phyloP scores from a whole-genome alignment of 495 filamentous ascomycete genomes.

The Penicillium mononematosum region DNA sequence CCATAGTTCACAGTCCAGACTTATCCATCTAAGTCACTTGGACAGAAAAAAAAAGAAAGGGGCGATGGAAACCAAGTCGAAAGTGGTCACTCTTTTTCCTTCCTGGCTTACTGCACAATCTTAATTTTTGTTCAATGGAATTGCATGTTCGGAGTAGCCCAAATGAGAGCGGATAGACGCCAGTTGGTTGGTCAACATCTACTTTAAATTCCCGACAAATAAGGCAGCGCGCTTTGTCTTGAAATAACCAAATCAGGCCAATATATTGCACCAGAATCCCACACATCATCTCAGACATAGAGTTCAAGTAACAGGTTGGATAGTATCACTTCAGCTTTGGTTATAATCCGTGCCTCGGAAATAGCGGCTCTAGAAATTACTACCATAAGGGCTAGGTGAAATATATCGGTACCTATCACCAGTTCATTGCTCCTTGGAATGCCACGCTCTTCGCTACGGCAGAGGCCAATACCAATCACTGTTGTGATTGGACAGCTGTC shows the following conservation, averaged over 20 bases:
- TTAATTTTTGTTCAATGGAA: neutral
- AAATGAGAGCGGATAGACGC: neutral
- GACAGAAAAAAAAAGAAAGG: neutral
- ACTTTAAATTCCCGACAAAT: neutral
- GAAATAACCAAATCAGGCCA: neutral
- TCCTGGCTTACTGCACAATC: conserved; percentile 1
- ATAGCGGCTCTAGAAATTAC: neutral
- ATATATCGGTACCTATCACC: neutral
- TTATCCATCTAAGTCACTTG: neutral
- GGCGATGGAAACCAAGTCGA: neutral
- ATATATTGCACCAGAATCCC: neutral
- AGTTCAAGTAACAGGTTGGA: neutral
- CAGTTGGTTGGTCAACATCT: neutral
- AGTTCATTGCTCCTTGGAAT: neutral
- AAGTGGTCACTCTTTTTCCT: neutral
- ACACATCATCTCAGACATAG: neutral
- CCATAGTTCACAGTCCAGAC: neutral
- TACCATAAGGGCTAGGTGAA: neutral
- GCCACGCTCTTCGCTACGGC: neutral
- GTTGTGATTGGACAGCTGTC: neutral
- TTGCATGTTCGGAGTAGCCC: neutral
- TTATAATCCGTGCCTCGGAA: neutral
- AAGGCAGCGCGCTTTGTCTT: neutral
- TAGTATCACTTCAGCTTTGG: neutral
- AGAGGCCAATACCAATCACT: neutral